A percentile compares a stretch with the other conserved stretches of the same genome.
Conservation (phyloP, 305 asterid genomes). For the Coffea humblotiana region DNA sequence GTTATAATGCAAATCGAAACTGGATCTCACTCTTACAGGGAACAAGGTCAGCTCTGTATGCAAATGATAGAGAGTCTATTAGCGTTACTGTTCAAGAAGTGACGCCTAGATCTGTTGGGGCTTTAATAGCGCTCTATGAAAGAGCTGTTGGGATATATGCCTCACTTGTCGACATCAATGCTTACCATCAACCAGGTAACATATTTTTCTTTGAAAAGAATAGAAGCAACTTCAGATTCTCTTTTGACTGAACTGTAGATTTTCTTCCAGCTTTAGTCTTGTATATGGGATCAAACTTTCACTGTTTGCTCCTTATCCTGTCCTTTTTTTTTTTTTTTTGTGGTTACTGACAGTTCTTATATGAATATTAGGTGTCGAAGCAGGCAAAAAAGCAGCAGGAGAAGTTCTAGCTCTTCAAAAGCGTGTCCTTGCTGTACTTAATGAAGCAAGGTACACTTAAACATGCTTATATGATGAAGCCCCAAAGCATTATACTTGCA, state of each 20-base stretch:
- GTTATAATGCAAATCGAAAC: constrained; percentile 18
- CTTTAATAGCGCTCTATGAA: constrained; percentile 90
- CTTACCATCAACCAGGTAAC: constrained; percentile 99
- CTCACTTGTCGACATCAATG: constrained; percentile 86
- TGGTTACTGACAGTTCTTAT: background rate
- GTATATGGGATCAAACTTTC: background rate
- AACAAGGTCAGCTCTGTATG: constrained; percentile 91
- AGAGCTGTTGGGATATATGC: constrained; percentile 99
- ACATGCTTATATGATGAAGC: background rate
- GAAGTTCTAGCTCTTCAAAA: constrained; percentile 98
- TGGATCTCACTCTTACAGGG: constrained; percentile 53
- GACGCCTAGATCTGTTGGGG: constrained; percentile 97
- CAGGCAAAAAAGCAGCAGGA: constrained; percentile 98
- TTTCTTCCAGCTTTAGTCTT: background rate
- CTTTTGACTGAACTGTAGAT: background rate
- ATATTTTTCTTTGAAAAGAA: background rate
- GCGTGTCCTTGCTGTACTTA: constrained; percentile 93
- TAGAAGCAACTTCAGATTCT: background rate
- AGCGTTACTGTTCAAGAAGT: constrained; percentile 97
- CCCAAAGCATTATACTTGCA: background rate
- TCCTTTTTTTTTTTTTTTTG: background rate
- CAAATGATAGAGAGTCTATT: constrained; percentile 88
- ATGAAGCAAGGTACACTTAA: constrained; percentile 76
- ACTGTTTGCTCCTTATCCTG: too few species aligned
- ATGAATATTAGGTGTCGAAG: constrained; percentile 77